These are phyloP conservation scores for Cercospora berteroae DNA, from an alignment of 2,329 filamentous ascomycete genomes.

Conservation along the genomic window DNA sequence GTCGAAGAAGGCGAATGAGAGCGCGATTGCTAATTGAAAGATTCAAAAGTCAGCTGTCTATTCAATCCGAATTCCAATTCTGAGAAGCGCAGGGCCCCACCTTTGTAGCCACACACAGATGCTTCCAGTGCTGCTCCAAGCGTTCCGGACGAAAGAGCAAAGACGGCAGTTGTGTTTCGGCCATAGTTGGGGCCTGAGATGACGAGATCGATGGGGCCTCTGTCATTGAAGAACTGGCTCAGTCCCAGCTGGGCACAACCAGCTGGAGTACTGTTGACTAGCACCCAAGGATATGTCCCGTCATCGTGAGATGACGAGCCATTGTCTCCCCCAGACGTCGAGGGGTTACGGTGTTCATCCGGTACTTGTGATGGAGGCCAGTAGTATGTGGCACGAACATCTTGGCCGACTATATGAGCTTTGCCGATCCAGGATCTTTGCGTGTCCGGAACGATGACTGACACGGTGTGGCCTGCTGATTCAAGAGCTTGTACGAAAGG, in stretches of 20 bases:
- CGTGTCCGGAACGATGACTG: constrained; percentile 83
- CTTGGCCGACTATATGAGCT: constrained; percentile 84
- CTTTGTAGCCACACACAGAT: constrained; percentile 45
- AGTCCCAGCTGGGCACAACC: constrained; percentile 52
- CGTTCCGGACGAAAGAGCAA: constrained; percentile 50
- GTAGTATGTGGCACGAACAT: constrained; percentile 66
- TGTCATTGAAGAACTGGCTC: constrained; percentile 47
- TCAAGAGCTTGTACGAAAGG: constrained; percentile 48
- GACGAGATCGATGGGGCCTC: constrained; percentile 47
- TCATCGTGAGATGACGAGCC: constrained; percentile 28
- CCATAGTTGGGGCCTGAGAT: constrained; percentile 53
- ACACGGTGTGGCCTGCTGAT: constrained; percentile 76
- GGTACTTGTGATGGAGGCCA: constrained; percentile 47
- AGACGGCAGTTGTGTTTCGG: constrained; percentile 52
- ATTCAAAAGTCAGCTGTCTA: not conserved
- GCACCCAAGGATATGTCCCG: constrained; percentile 46
- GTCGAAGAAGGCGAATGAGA: constrained; percentile 88
- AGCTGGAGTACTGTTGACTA: constrained; percentile 52
- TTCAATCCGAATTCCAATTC: too few species aligned
- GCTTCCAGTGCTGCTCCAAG: constrained; percentile 53
- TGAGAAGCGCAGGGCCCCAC: not conserved
- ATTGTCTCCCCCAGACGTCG: constrained; percentile 21
- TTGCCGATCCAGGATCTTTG: constrained; percentile 99
- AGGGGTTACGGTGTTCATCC: constrained; percentile 27
- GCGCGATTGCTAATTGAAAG: constrained; percentile 60